These are phyloP conservation scores for Brassica nigra DNA, from an alignment of 345 rosid species.

Conservation along the genomic window DNA sequence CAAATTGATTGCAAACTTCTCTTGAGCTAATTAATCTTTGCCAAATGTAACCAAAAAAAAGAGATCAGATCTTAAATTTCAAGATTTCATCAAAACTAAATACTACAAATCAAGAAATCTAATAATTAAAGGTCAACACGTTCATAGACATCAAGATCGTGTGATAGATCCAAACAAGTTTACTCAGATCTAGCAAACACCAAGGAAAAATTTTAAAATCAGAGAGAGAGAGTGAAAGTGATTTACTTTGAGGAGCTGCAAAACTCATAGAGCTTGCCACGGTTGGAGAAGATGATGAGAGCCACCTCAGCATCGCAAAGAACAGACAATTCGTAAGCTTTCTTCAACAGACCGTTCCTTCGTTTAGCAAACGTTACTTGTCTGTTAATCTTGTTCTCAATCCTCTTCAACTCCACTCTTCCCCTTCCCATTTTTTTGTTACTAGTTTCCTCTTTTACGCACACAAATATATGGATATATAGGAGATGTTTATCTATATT, in stretches of 20 bases:
- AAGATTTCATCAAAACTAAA: background rate
- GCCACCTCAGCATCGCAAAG: slow-evolving; percentile 98
- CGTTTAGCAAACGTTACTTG: slow-evolving; percentile 98
- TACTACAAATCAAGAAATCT: slow-evolving; percentile 1
- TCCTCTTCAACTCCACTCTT: slow-evolving; percentile 97
- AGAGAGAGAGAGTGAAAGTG: slow-evolving; percentile 8
- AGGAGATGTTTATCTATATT: slow-evolving; percentile 26
- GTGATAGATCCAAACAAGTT: no score
- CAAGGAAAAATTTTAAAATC: no score
- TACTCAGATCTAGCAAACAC: slow-evolving; percentile 31
- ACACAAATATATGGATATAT: slow-evolving; percentile 13
- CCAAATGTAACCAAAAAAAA: background rate
- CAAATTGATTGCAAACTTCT: slow-evolving; percentile 16
- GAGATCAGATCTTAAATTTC: slow-evolving; percentile 17
- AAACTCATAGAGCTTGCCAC: slow-evolving; percentile 97
- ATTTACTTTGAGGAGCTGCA: slow-evolving; percentile 78
- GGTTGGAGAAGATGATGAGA: slow-evolving; percentile 91
- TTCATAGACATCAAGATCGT: slow-evolving; percentile 21
- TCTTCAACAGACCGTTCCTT: slow-evolving; percentile 92
- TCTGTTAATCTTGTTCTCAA: slow-evolving; percentile 99
- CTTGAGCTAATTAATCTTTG: background rate
- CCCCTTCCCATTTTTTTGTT: slow-evolving; percentile 90
- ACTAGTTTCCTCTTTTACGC: slow-evolving; percentile 22
- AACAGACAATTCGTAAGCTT: slow-evolving; percentile 93
- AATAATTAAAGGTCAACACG: background rate